These are phyloP conservation scores for Peterozyma toletana DNA, from an alignment of 805 yeast species.

Conservation along the genomic window DNA sequence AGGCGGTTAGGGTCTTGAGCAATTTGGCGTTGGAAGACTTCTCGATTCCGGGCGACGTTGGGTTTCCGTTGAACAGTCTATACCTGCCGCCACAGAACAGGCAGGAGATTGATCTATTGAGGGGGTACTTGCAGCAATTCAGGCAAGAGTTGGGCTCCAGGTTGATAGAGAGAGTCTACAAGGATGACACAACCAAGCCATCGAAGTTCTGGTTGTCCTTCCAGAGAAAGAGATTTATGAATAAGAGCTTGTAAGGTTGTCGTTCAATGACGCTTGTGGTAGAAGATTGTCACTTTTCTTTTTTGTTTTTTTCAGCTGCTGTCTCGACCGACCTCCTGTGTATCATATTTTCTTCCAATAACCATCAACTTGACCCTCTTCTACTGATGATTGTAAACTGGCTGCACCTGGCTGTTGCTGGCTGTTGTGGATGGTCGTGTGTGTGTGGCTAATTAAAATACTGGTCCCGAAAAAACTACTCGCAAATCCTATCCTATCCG, in stretches of 20 bases:
- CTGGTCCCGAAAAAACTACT: no score
- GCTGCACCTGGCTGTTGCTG: no score
- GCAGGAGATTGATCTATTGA: conserved; percentile 70
- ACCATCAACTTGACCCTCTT: conserved; percentile 5
- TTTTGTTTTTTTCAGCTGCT: no score
- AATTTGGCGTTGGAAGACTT: conserved; percentile 85
- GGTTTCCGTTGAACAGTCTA: conserved; percentile 84
- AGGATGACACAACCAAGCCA: conserved; percentile 52
- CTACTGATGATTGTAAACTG: conserved; percentile 3
- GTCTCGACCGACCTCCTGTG: no score
- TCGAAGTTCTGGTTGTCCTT: conserved; percentile 95
- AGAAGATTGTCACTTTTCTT: background rate
- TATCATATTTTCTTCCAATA: no score
- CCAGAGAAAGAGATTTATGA: conserved; percentile 93
- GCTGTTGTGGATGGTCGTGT: no score
- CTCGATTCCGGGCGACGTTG: conserved; percentile 90
- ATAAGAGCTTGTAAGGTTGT: conserved; percentile 54
- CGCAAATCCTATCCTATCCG: no score
- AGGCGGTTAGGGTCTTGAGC: conserved; percentile 63
- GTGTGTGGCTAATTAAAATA: no score
- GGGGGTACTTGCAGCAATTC: conserved; percentile 81
- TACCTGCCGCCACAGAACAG: conserved; percentile 68
- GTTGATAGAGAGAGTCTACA: conserved; percentile 66
- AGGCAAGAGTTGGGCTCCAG: conserved; percentile 90
- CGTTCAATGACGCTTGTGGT: background rate